Percentiles rank a stretch among this genome's conserved stretches.
phyloP scores from a whole-genome alignment of 1,139 yeast genomes.

The Pichia sp. region DNA sequence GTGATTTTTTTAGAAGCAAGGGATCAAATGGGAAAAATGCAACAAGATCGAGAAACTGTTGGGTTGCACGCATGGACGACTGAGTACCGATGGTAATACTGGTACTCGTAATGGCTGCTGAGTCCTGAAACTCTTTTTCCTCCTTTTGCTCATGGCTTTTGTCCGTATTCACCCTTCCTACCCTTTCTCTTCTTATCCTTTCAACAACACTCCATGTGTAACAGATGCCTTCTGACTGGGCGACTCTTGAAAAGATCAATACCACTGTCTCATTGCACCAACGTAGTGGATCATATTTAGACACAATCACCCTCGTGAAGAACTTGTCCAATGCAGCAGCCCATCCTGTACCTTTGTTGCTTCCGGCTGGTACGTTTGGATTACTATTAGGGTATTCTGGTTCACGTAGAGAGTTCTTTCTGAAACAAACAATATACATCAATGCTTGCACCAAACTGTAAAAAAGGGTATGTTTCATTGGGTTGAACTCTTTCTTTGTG shows the following conservation, averaged over 20 bases:
- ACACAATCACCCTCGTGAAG: slow-evolving; percentile 78
- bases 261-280: slow-evolving; percentile 94
- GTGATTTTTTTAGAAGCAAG: slow-evolving; percentile 61
- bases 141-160: background rate
- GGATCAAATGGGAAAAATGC: slow-evolving; percentile 98
- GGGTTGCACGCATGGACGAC: slow-evolving; percentile 33
- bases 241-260: slow-evolving; percentile 85
- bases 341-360: slow-evolving; percentile 43
- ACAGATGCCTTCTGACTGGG: slow-evolving; percentile 85
- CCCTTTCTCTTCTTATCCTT: slow-evolving; percentile 70
- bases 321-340: slow-evolving; percentile 79
- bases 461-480: slow-evolving; percentile 42
- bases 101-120: slow-evolving; percentile 11
- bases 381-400: slow-evolving; percentile 6
- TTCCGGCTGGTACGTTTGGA: background rate
- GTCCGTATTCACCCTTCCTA: slow-evolving; percentile 25
- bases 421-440: slow-evolving; percentile 85
- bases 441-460: slow-evolving; percentile 93
- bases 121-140: slow-evolving; percentile 22
- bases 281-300: slow-evolving; percentile 89
- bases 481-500: slow-evolving; percentile 12
- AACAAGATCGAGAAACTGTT: slow-evolving; percentile 82
- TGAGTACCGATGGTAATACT: slow-evolving; percentile 14
- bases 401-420: slow-evolving; percentile 56
- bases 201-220: slow-evolving; percentile 93